Evolutionary conservation across 139 green algal genomes (phyloP).

Genomic region (Parachlorella kessleri): DNA sequence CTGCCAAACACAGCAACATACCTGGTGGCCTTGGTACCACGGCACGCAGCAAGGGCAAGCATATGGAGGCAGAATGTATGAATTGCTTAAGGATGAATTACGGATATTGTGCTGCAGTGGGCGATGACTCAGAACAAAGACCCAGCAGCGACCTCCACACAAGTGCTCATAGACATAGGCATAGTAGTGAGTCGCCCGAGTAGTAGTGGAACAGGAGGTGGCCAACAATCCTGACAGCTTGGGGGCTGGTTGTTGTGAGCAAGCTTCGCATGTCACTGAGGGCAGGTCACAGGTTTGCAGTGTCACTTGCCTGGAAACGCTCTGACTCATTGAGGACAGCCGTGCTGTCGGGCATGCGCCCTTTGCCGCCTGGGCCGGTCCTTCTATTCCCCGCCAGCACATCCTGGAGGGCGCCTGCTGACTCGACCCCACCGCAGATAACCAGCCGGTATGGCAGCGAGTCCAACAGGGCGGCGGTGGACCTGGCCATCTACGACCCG

Average conservation of each 20-base stretch:
- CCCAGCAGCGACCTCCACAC: conserved; percentile 8
- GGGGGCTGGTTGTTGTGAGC: too few species aligned
- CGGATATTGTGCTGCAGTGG: conserved; percentile 34
- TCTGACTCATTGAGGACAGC: too few species aligned
- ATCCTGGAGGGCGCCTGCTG: neutral
- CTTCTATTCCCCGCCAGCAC: neutral
- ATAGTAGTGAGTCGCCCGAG: too few species aligned
- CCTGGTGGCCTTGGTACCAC: too few species aligned
- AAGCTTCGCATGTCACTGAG: too few species aligned
- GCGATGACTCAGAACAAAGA: conserved; percentile 29
- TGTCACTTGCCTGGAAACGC: neutral
- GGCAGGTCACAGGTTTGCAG: too few species aligned
- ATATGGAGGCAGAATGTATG: too few species aligned
- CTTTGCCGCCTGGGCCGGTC: neutral
- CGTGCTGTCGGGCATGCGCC: neutral
- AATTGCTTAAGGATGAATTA: too few species aligned
- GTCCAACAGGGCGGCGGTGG: conserved; percentile 35
- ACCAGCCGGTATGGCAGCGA: conserved; percentile 45
- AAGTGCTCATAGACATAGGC: conserved; percentile 35
- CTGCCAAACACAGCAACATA: too few species aligned
- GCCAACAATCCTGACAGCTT: too few species aligned
- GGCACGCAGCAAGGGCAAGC: too few species aligned
- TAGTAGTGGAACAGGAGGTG: too few species aligned
- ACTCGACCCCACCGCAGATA: conserved; percentile 1
- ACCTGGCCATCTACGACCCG: conserved; percentile 36